Conservation (phyloP, 192 early-diverging fungal genomes). For the Endogone sp. region DNA sequence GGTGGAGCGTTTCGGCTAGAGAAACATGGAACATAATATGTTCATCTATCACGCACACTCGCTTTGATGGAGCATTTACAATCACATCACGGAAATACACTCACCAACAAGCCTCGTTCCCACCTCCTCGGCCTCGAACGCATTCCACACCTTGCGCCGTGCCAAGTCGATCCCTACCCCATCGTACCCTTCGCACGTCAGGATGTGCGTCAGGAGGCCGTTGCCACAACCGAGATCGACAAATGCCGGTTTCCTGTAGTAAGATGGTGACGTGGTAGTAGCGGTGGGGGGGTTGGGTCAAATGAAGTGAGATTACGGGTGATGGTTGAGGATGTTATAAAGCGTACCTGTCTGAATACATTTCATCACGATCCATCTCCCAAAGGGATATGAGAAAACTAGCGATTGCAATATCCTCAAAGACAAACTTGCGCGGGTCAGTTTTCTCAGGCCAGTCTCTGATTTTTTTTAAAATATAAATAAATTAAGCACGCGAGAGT, state of each 20-base stretch:
- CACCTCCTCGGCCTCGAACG: constrained; percentile 17
- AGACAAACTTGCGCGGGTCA: constrained; percentile 80
- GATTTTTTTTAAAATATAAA: too few species aligned
- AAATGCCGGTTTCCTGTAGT: constrained; percentile 48
- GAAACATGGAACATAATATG: constrained; percentile 14
- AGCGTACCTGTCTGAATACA: constrained; percentile 2
- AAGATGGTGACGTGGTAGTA: not conserved
- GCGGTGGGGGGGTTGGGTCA: not conserved
- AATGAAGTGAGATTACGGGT: not conserved
- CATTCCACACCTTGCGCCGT: constrained; percentile 72
- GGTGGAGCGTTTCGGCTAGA: constrained; percentile 56
- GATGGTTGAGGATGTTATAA: not conserved
- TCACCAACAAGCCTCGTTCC: constrained; percentile 28
- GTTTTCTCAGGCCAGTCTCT: constrained; percentile 77
- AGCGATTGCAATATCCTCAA: constrained; percentile 85
- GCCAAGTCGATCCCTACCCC: constrained; percentile 77
- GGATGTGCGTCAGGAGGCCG: constrained; percentile 71
- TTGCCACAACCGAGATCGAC: constrained; percentile 86
- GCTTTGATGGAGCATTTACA: too few species aligned
- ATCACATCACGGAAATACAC: constrained; percentile 25
- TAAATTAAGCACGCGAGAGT: too few species aligned
- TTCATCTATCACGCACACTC: constrained; percentile 1
- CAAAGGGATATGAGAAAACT: constrained; percentile 78
- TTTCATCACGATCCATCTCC: constrained; percentile 40
- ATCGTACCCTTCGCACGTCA: constrained; percentile 63